Base-by-base conservation (phyloP, 805 yeast genomes). In the Torulaspora indica region DNA sequence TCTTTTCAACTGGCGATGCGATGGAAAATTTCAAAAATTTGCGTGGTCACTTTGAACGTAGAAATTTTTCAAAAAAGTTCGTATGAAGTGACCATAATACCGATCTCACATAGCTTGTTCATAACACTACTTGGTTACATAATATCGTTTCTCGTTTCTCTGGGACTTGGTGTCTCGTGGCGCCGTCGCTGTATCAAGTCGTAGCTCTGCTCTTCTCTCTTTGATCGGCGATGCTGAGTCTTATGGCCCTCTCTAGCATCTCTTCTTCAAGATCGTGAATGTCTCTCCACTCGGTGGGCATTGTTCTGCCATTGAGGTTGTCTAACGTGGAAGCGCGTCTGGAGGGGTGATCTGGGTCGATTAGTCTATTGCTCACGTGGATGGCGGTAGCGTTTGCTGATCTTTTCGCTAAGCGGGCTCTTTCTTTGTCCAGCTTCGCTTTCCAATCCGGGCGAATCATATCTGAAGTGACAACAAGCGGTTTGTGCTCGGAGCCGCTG, bases 321-420 rank as follows among this genome's bases (percentile, higher is more conserved):
- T 55, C 55, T 8, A 43, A 20, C 15, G 38, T 50, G 9, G 49
- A 48, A n/a, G 53, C 60, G 14, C 55, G 57, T n/a, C 60, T 55
- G 12, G 57, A 47, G 35, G 51, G 45, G 38, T 58, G 57, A 2
- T 51, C 54, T 1, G 59, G 60, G 25, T 66, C 70, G 12, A 82
- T 70, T 25, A 88, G 60, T 55, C 87, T 74, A 45, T 89, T 88
- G 9, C 95, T 80, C 2, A 95, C 90, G 65, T 91, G 98, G 31
- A 91, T 77, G 0, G 96, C 96, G 27, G 87, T 86, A 0, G 98
- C 98, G 10, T 95, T 87, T 0, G 97, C 97, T 0, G 96, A 82
- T 56, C 88, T 76, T 46, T 95, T 76, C 0, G 95, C 96, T 28
- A 88, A 68, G 52, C 81, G 81, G 46, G 81, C 75, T 40, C 90